Evolutionary conservation across 768 basidiomycete genomes (phyloP).

Genomic region (Cystofilobasidium macerans): DNA sequence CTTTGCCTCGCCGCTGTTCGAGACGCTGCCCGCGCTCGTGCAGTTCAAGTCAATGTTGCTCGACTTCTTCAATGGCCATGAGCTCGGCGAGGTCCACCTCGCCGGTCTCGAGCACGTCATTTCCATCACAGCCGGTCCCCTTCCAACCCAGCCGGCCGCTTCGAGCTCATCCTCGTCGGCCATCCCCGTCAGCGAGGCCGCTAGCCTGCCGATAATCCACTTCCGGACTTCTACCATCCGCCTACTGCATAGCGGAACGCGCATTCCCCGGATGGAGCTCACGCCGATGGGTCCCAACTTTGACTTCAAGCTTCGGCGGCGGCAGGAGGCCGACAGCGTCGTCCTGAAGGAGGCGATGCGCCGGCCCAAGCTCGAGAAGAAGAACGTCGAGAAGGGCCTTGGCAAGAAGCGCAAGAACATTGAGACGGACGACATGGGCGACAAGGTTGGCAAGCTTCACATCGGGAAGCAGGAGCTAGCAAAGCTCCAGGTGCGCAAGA

Average conservation of each 20-base stretch:
- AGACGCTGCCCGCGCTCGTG: slow-evolving; percentile 79
- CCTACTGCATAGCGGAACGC: slow-evolving; percentile 59
- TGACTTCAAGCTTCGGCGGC: slow-evolving; percentile 66
- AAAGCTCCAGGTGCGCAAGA: slow-evolving; percentile 80
- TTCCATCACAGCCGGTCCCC: slow-evolving; percentile 61
- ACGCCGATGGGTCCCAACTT: slow-evolving; percentile 83
- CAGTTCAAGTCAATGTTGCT: slow-evolving; percentile 87
- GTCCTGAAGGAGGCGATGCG: slow-evolving; percentile 68
- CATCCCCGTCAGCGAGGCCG: slow-evolving; percentile 37
- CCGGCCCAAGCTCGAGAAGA: slow-evolving; percentile 77
- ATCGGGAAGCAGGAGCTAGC: slow-evolving; percentile 76
- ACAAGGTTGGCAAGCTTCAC: slow-evolving; percentile 80
- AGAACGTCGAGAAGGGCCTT: slow-evolving; percentile 68
- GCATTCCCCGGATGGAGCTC: slow-evolving; percentile 69
- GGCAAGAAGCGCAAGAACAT: slow-evolving; percentile 80
- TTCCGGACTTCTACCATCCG: slow-evolving; percentile 72
- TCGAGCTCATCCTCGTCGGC: slow-evolving; percentile 28
- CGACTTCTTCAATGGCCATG: slow-evolving; percentile 80
- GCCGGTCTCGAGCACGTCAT: slow-evolving; percentile 79
- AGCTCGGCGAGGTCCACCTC: slow-evolving; percentile 69
- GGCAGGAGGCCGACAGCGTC: slow-evolving; percentile 64
- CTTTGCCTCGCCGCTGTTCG: slow-evolving; percentile 90
- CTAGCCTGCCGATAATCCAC: slow-evolving; percentile 67
- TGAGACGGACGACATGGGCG: slow-evolving; percentile 97
- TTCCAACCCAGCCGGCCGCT: slow-evolving; percentile 27